Percentiles rank a stretch among this genome's conserved stretches.
Conservation (phyloP, 2,329 filamentous ascomycete genomes). For the Didymella keratinophila region DNA sequence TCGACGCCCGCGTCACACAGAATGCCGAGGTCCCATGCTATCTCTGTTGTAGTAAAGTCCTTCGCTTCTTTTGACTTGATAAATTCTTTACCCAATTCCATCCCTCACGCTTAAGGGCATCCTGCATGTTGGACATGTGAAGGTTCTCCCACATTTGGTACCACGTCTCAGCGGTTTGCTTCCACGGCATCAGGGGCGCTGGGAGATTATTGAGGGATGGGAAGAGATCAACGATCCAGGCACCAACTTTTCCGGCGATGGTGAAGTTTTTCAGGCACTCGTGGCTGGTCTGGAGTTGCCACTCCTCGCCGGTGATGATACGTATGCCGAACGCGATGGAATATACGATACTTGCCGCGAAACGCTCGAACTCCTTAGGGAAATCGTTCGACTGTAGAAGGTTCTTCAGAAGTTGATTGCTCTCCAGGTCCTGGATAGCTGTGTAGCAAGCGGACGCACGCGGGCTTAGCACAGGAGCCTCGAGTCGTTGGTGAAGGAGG, state of each 20-base stretch:
- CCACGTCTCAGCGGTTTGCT: slow-evolving; percentile 28
- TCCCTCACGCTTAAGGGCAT: slow-evolving; percentile 18
- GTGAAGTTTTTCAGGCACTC: slow-evolving; percentile 26
- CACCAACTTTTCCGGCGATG: slow-evolving; percentile 39
- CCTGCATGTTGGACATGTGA: slow-evolving; percentile 28
- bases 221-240: slow-evolving; percentile 54
- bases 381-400: slow-evolving; percentile 45
- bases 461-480: slow-evolving; percentile 45
- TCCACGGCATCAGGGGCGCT: slow-evolving; percentile 42
- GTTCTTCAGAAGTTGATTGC: slow-evolving; percentile 52
- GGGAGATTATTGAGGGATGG: slow-evolving; percentile 55
- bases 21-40: slow-evolving; percentile 30
- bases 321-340: slow-evolving; percentile 50
- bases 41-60: slow-evolving; percentile 21
- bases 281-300: slow-evolving; percentile 26
- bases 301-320: slow-evolving; percentile 34
- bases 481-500: slow-evolving; percentile 51
- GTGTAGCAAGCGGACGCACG: slow-evolving; percentile 44
- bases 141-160: slow-evolving; percentile 24
- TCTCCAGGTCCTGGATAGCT: slow-evolving; percentile 55
- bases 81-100: slow-evolving; percentile 39
- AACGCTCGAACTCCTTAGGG: slow-evolving; percentile 47
- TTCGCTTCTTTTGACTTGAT: slow-evolving; percentile 21
- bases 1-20: slow-evolving; percentile 34
- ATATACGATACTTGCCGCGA: slow-evolving; percentile 51